Percentiles rank a stretch among this genome's conserved stretches.
Evolutionary conservation across 371 early-diverging fungal genomes (phyloP).

Genomic region (Mortierella sp.): DNA sequence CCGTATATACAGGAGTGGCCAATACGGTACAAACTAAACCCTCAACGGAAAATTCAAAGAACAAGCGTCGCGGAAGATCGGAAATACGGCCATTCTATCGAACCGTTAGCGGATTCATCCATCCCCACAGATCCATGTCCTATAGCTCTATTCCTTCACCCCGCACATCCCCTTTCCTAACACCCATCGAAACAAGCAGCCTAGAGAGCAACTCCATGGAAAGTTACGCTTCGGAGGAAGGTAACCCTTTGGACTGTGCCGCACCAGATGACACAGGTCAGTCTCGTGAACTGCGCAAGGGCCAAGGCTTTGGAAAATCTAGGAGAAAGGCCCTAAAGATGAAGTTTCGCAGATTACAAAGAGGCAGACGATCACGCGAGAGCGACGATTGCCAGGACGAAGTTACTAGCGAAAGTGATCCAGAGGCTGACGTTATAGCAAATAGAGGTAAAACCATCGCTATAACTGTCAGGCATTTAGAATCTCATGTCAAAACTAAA

Average conservation of each 20-base stretch:
- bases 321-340: slow-evolving; percentile 26
- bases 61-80: not conserved
- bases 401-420: slow-evolving; percentile 33
- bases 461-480: not conserved
- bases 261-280: not conserved
- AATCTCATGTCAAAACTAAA: not conserved
- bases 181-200: not conserved
- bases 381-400: not conserved
- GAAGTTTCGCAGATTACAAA: slow-evolving; percentile 20
- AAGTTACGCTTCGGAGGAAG: not conserved
- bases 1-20: not conserved
- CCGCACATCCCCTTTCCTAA: not conserved
- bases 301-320: slow-evolving; percentile 20
- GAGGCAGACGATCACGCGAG: slow-evolving; percentile 17
- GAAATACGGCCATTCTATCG: not conserved
- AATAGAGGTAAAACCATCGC: not conserved
- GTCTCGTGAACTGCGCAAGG: slow-evolving; percentile 6
- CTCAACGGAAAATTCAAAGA: not conserved
- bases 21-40: not conserved
- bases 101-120: not conserved
- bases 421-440: not conserved
- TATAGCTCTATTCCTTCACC: not conserved
- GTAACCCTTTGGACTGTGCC: no score
- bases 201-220: not conserved
- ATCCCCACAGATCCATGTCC: slow-evolving; percentile 10